Conservation (phyloP, 2,329 filamentous ascomycete species). For the Clonostachys byssicola region DNA sequence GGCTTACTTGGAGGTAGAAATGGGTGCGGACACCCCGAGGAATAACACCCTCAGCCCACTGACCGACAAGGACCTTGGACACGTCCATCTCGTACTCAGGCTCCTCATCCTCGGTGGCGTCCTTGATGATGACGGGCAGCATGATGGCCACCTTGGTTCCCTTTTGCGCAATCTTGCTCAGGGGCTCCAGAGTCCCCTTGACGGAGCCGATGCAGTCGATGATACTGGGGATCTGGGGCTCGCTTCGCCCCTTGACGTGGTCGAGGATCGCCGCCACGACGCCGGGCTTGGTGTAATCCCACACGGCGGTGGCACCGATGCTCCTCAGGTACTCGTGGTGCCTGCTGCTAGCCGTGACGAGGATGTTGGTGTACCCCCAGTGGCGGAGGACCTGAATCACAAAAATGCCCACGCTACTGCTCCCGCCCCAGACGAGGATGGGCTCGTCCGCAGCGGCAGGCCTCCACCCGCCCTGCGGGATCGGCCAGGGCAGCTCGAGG, state of each 20-base stretch:
- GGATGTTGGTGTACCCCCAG: constrained; percentile 47
- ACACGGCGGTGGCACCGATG: constrained; percentile 38
- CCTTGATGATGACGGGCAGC: constrained; percentile 53
- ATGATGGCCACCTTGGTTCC: constrained; percentile 52
- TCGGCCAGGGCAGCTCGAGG: constrained; percentile 53
- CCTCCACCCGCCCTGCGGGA: constrained; percentile 30
- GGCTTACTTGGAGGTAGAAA: constrained; percentile 42
- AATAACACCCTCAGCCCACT: constrained; percentile 49
- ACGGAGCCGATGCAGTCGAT: constrained; percentile 53
- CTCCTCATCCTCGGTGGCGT: constrained; percentile 38
- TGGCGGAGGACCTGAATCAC: constrained; percentile 43
- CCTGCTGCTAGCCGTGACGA: constrained; percentile 38
- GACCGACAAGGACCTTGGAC: constrained; percentile 21
- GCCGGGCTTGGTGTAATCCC: constrained; percentile 37
- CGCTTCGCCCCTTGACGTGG: constrained; percentile 7
- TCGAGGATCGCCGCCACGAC: constrained; percentile 27
- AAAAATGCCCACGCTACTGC: constrained; percentile 46
- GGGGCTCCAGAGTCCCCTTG: constrained; percentile 37
- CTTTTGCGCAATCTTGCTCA: constrained; percentile 42
- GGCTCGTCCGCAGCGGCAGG: constrained; percentile 25
- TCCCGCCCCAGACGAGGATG: constrained; percentile 48
- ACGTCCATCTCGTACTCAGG: constrained; percentile 54
- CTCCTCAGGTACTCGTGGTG: constrained; percentile 37
- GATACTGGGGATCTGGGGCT: constrained; percentile 32
- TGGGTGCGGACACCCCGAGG: constrained; percentile 50